Evolutionary conservation across 2,329 filamentous ascomycete species (phyloP).

Genomic region (Colletotrichum phormii): DNA sequence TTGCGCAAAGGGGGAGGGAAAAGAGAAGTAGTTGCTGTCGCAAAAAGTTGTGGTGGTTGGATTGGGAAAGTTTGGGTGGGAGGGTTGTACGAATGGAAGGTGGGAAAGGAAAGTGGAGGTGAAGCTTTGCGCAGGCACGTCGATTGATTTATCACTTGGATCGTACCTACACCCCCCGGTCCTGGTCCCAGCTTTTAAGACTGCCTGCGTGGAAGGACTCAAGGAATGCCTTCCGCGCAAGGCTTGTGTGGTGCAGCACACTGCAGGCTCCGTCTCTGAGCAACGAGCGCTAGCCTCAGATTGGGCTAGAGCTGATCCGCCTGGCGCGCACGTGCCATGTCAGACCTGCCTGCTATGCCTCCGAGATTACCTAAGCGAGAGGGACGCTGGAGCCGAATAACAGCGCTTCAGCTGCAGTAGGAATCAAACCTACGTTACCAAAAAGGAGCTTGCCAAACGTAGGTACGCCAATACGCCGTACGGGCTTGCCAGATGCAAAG

Average conservation of each 20-base stretch:
- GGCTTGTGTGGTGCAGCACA: constrained; percentile 22
- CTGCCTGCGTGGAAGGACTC: neutral
- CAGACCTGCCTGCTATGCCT: neutral
- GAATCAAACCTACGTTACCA: no score
- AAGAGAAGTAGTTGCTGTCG: neutral
- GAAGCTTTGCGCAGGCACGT: constrained; percentile 16
- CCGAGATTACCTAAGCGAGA: no score
- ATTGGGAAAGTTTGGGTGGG: neutral
- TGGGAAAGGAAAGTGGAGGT: constrained; percentile 30
- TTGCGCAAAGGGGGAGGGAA: neutral
- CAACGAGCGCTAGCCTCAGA: constrained; percentile 15
- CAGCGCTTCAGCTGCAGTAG: no score
- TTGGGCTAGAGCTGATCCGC: constrained; percentile 7
- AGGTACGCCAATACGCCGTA: no score
- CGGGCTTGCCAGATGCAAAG: no score
- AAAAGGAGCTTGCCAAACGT: no score
- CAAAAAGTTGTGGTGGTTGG: constrained; percentile 3
- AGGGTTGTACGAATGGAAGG: constrained; percentile 6
- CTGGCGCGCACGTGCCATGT: constrained; percentile 18
- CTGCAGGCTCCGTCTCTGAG: constrained; percentile 13
- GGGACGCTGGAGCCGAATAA: no score
- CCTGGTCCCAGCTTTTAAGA: constrained; percentile 32
- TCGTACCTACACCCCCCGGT: constrained; percentile 30
- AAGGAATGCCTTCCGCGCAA: neutral
- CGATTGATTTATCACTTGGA: constrained; percentile 32